phyloP scores from a whole-genome alignment of 495 filamentous ascomycete genomes.

The Durotheca rogersii region DNA sequence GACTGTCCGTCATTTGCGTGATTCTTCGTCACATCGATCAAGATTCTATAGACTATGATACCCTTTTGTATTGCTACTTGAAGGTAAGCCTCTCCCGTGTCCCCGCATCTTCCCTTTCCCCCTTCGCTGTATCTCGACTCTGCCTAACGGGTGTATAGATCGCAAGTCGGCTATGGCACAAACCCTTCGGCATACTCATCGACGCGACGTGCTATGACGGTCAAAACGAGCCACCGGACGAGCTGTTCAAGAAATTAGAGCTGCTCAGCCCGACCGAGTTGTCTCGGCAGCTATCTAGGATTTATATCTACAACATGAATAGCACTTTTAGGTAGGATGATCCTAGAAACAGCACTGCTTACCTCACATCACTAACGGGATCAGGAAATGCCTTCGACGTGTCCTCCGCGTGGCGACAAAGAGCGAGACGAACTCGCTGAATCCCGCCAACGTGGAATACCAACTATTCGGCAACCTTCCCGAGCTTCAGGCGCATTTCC shows the following conservation, averaged over 20 bases:
- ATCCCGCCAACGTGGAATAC: slow-evolving; percentile 61
- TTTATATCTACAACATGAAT: slow-evolving; percentile 72
- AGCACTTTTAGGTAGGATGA: slow-evolving; percentile 52
- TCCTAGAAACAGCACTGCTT: neutral
- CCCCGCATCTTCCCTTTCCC: neutral
- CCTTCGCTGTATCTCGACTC: neutral
- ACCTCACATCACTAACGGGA: slow-evolving; percentile 7
- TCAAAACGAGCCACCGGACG: slow-evolving; percentile 60
- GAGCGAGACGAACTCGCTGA: slow-evolving; percentile 55
- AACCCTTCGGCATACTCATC: slow-evolving; percentile 62
- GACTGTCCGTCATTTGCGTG: slow-evolving; percentile 64
- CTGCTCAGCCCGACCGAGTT: slow-evolving; percentile 60
- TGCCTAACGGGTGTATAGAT: slow-evolving; percentile 42
- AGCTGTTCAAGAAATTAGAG: slow-evolving; percentile 58
- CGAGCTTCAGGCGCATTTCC: slow-evolving; percentile 64
- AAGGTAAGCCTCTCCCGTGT: slow-evolving; percentile 54
- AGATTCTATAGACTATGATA: slow-evolving; percentile 60
- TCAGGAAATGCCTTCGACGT: slow-evolving; percentile 61
- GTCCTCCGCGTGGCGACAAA: slow-evolving; percentile 56
- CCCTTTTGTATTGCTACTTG: slow-evolving; percentile 62
- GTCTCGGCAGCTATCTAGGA: slow-evolving; percentile 52
- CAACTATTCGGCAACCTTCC: slow-evolving; percentile 59
- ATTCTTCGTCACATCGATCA: slow-evolving; percentile 63
- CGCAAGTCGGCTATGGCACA: slow-evolving; percentile 66
- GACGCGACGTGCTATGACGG: slow-evolving; percentile 66